phyloP scores from a whole-genome alignment of 2,329 filamentous ascomycete species.

The Sporothrix protearum region DNA sequence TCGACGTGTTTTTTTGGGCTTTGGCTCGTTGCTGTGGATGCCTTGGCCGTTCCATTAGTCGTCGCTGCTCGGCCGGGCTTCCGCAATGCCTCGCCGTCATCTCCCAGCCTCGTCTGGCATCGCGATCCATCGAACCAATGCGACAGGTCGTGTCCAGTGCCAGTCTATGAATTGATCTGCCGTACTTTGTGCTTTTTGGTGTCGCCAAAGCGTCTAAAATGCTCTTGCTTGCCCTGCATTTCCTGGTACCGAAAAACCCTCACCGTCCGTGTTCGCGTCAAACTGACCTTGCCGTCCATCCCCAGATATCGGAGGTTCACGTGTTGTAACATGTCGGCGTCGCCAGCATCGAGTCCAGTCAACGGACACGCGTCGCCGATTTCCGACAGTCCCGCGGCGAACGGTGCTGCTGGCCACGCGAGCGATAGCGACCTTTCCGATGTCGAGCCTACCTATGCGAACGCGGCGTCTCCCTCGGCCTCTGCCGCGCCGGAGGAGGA shows the following conservation, averaged over 20 bases:
- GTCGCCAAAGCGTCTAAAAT: slow-evolving; percentile 7
- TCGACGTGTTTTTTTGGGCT: neutral
- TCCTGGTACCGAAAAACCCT: slow-evolving; percentile 31
- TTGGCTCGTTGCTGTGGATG: slow-evolving; percentile 7
- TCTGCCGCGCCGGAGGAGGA: slow-evolving; percentile 36
- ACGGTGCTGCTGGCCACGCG: slow-evolving; percentile 43
- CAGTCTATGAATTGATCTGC: neutral
- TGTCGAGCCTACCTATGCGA: slow-evolving; percentile 51
- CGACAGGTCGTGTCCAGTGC: slow-evolving; percentile 24
- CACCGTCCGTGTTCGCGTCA: slow-evolving; percentile 25
- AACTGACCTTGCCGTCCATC: slow-evolving; percentile 49
- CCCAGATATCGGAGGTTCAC: slow-evolving; percentile 59
- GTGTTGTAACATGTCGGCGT: slow-evolving; percentile 61
- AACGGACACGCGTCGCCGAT: slow-evolving; percentile 63
- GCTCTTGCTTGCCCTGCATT: neutral
- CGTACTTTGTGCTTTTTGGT: neutral
- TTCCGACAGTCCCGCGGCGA: slow-evolving; percentile 44
- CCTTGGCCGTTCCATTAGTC: neutral
- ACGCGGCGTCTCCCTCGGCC: slow-evolving; percentile 40
- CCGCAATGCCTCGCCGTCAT: slow-evolving; percentile 27
- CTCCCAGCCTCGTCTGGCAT: slow-evolving; percentile 28
- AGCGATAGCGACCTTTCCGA: slow-evolving; percentile 78
- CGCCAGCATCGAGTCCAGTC: slow-evolving; percentile 57
- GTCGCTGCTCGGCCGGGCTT: neutral
- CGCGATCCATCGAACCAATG: slow-evolving; percentile 24